These are phyloP conservation scores for Hansenula anomala DNA, from an alignment of 1,139 yeast genomes.

Conservation along the genomic window DNA sequence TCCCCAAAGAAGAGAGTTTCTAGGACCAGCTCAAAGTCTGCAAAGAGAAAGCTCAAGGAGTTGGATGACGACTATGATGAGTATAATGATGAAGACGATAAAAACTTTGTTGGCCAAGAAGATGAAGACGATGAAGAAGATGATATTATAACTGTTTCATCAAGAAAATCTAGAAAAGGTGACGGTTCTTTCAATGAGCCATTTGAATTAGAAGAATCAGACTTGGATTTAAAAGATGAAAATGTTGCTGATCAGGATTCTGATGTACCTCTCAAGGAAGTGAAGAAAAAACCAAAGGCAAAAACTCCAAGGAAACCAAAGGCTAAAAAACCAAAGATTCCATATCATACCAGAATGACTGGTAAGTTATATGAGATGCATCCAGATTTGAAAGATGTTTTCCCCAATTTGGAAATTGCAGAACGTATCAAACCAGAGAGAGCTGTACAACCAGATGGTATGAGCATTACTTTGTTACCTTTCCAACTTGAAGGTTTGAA, in stretches of 20 bases:
- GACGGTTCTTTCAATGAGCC: slow-evolving; percentile 11
- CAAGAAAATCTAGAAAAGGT: neutral
- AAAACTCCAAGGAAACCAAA: slow-evolving; percentile 22
- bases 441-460: slow-evolving; percentile 74
- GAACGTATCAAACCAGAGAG: slow-evolving; percentile 49
- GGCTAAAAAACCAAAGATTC: slow-evolving; percentile 51
- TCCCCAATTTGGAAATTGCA: slow-evolving; percentile 53
- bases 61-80: slow-evolving; percentile 30
- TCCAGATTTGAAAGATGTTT: slow-evolving; percentile 70
- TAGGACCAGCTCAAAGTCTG: slow-evolving; percentile 9
- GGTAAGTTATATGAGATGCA: slow-evolving; percentile 64
- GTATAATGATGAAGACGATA: slow-evolving; percentile 27
- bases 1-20: slow-evolving; percentile 8
- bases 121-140: slow-evolving; percentile 17
- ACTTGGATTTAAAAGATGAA: slow-evolving; percentile 11
- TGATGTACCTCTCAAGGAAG: slow-evolving; percentile 13
- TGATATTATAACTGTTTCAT: slow-evolving; percentile 14
- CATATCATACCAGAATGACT: slow-evolving; percentile 66
- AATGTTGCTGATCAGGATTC: slow-evolving; percentile 13
- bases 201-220: slow-evolving; percentile 19
- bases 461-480: slow-evolving; percentile 72
- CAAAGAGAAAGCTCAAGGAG: slow-evolving; percentile 16
- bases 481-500: slow-evolving; percentile 90
- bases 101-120: slow-evolving; percentile 12
- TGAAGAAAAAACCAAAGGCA: slow-evolving; percentile 16